Evolutionary conservation across 441 rosid species (phyloP).

Genomic region (Capsella rubella): DNA sequence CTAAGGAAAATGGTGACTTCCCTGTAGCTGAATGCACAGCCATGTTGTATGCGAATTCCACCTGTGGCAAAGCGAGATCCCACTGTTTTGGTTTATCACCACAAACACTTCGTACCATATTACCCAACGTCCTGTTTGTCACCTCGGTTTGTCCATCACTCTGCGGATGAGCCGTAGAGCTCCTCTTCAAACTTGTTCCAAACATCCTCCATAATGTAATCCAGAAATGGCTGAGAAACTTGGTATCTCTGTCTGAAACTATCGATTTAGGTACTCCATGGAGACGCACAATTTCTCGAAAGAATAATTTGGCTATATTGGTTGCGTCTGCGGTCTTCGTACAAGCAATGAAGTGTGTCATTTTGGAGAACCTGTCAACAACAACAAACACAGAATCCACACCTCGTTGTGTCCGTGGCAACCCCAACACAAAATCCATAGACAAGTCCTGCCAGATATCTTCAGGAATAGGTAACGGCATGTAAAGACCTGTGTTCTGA

Average conservation of each 20-base stretch:
- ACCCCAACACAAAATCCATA: too few species aligned
- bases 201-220: conserved; percentile 12
- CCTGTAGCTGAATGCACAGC: not conserved
- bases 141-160: conserved; percentile 3
- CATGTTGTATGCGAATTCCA: not conserved
- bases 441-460: too few species aligned
- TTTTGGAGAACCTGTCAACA: conserved; percentile 22
- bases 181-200: not conserved
- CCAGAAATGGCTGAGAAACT: conserved; percentile 21
- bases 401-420: too few species aligned
- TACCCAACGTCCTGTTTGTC: not conserved
- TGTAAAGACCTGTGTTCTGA: too few species aligned
- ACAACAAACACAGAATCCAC: too few species aligned
- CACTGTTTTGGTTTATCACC: not conserved
- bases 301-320: conserved; percentile 7
- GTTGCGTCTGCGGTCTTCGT: conserved; percentile 13
- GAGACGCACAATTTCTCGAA: not conserved
- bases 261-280: conserved; percentile 14
- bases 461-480: too few species aligned
- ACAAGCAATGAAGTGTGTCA: not conserved
- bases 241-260: not conserved
- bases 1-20: not conserved
- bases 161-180: not conserved
- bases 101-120: not conserved
- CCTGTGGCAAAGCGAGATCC: not conserved